Percentiles rank a stretch among this genome's conserved stretches.
Conservation (phyloP, 768 basidiomycete genomes). For the Gautieria morchelliformis region DNA sequence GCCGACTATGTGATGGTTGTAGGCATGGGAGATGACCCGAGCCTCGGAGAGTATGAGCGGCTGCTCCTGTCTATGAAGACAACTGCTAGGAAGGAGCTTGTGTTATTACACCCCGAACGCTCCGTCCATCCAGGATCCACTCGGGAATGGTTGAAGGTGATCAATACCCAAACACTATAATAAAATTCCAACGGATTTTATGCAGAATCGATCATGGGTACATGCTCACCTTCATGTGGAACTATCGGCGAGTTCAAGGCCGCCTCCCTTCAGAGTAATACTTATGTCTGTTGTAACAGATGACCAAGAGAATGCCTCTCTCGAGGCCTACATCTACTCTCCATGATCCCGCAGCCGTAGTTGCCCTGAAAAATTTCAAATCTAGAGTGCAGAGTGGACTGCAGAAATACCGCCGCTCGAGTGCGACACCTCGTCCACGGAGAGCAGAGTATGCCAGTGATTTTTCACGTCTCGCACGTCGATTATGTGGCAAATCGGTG, state of each 20-base stretch:
- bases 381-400: constrained; percentile 86
- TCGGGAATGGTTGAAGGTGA: constrained; percentile 88
- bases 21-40: constrained; percentile 88
- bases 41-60: constrained; percentile 89
- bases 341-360: constrained; percentile 85
- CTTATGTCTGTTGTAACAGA: neutral
- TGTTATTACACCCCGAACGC: constrained; percentile 87
- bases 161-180: constrained; percentile 3
- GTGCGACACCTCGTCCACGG: constrained; percentile 55
- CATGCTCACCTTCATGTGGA: constrained; percentile 96
- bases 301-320: constrained; percentile 30
- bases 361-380: constrained; percentile 84
- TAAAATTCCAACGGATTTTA: constrained; percentile 1
- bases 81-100: constrained; percentile 94
- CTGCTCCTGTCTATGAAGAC: constrained; percentile 92
- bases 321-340: constrained; percentile 40
- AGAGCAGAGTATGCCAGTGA: constrained; percentile 80
- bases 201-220: constrained; percentile 86
- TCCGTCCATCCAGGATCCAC: constrained; percentile 86
- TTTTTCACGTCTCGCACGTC: constrained; percentile 82
- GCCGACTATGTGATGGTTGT: constrained; percentile 93
- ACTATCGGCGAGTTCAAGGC: constrained; percentile 45
- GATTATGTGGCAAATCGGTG: constrained; percentile 88
- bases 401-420: constrained; percentile 69
- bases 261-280: neutral